These are phyloP conservation scores for Botrytis galanthina DNA, from an alignment of 2,329 filamentous ascomycete genomes.

Conservation along the genomic window DNA sequence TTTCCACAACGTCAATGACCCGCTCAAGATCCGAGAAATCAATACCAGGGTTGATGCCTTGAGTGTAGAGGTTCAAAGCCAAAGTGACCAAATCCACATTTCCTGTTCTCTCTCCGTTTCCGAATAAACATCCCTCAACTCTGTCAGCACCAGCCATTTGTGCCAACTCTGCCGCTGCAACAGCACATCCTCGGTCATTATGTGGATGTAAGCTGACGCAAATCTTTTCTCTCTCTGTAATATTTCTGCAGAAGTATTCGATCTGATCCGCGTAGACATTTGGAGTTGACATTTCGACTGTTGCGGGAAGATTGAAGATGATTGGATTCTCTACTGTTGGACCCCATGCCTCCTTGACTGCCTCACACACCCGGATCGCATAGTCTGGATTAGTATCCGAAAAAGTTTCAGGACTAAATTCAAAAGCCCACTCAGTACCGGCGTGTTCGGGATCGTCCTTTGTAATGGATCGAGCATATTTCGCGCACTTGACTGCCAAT, in stretches of 20 bases:
- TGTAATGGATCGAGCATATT: constrained; percentile 83
- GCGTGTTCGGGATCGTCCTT: constrained; percentile 66
- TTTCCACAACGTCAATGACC: constrained; percentile 86
- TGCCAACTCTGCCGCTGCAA: constrained; percentile 85
- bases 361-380: constrained; percentile 79
- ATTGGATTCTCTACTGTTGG: constrained; percentile 76
- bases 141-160: constrained; percentile 96
- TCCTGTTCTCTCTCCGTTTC: constrained; percentile 92
- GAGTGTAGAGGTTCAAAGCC: constrained; percentile 90
- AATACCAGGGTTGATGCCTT: constrained; percentile 79
- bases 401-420: constrained; percentile 86
- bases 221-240: constrained; percentile 81
- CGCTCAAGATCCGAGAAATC: constrained; percentile 88
- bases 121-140: constrained; percentile 91
- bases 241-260: constrained; percentile 88
- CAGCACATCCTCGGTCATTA: constrained; percentile 88
- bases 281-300: constrained; percentile 90
- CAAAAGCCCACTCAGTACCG: constrained; percentile 70
- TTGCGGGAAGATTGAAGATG: constrained; percentile 96
- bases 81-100: constrained; percentile 95
- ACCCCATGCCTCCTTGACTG: constrained; percentile 91
- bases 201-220: constrained; percentile 90
- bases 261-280: constrained; percentile 97
- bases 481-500: constrained; percentile 80
- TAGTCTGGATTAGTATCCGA: constrained; percentile 87